These are phyloP conservation scores for Azolla pinnata DNA, from an alignment of 75 land plant species.

Conservation along the genomic window DNA sequence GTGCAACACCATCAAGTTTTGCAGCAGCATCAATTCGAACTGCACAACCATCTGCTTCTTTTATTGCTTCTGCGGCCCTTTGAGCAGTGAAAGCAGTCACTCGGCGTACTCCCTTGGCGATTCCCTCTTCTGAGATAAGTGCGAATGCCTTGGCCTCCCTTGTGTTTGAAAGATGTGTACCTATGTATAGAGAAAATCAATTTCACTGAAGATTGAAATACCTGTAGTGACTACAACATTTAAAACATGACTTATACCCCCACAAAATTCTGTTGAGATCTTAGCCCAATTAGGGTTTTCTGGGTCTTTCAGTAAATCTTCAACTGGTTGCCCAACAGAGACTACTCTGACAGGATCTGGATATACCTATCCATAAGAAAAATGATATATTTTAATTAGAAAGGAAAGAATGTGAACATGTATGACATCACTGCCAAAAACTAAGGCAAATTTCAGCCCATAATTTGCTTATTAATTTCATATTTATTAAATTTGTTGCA, in stretches of 20 bases:
- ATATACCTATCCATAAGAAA: constrained; percentile 53
- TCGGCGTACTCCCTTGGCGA: constrained; percentile 86
- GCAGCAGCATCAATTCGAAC: constrained; percentile 51
- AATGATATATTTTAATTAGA: too few species aligned
- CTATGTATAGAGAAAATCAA: too few species aligned
- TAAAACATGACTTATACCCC: too few species aligned
- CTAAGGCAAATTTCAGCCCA: too few species aligned
- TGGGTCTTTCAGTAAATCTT: constrained; percentile 77
- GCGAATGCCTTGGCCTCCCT: constrained; percentile 90
- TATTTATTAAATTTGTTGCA: too few species aligned
- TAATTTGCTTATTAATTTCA: too few species aligned
- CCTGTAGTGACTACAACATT: too few species aligned
- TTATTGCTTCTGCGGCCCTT: constrained; percentile 56
- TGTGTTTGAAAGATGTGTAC: constrained; percentile 88
- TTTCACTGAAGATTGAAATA: too few species aligned
- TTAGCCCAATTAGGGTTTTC: constrained; percentile 69
- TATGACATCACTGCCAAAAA: too few species aligned
- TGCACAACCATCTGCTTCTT: constrained; percentile 42
- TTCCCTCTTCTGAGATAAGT: constrained; percentile 90
- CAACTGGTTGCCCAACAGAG: constrained; percentile 67
- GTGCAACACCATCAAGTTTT: constrained; percentile 39
- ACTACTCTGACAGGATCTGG: constrained; percentile 97
- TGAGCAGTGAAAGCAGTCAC: constrained; percentile 76
- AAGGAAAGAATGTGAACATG: not conserved
- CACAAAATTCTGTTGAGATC: constrained; percentile 86